Evolutionary conservation across 257 asterid species (phyloP).

Genomic region (Scutellaria galericulata): DNA sequence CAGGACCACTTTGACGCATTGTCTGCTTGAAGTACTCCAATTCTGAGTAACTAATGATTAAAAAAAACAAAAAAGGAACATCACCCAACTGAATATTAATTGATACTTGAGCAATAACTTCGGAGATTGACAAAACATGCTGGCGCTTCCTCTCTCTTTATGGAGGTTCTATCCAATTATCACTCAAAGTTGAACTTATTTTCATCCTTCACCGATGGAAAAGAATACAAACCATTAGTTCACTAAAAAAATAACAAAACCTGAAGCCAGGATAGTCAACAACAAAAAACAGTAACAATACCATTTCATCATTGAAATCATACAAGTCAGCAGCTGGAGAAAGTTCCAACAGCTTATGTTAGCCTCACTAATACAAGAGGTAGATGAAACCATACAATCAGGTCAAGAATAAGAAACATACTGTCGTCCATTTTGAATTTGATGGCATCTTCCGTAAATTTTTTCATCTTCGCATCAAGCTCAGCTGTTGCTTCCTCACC

Average conservation of each 20-base stretch:
- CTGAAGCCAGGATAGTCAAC: constrained; percentile 3
- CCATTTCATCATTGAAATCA: constrained; percentile 96
- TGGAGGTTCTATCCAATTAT: constrained; percentile 93
- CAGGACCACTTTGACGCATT: constrained; percentile 98
- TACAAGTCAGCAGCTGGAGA: constrained; percentile 95
- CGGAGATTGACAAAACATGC: constrained; percentile 52
- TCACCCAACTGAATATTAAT: constrained; percentile 14
- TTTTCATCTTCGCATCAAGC: constrained; percentile 99
- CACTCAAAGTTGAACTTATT: constrained; percentile 89
- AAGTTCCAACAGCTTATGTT: constrained; percentile 35
- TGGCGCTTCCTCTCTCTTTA: constrained; percentile 96
- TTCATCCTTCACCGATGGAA: constrained; percentile 61
- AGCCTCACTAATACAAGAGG: constrained; percentile 40
- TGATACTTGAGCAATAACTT: constrained; percentile 9
- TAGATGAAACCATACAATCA: constrained; percentile 15
- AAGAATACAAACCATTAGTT: constrained; percentile 22
- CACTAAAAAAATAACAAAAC: constrained; percentile 1
- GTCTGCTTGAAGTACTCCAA: constrained; percentile 99
- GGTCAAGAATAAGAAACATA: constrained; percentile 46
- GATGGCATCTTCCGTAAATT: constrained; percentile 98
- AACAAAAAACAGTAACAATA: constrained; percentile 32
- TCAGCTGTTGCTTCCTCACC: constrained; percentile 99
- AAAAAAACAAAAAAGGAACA: neutral
- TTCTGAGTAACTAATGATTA: constrained; percentile 79
- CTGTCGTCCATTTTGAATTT: constrained; percentile 98